phyloP scores from a whole-genome alignment of 148 eudicot genomes.

The Amaranthus palmeri region DNA sequence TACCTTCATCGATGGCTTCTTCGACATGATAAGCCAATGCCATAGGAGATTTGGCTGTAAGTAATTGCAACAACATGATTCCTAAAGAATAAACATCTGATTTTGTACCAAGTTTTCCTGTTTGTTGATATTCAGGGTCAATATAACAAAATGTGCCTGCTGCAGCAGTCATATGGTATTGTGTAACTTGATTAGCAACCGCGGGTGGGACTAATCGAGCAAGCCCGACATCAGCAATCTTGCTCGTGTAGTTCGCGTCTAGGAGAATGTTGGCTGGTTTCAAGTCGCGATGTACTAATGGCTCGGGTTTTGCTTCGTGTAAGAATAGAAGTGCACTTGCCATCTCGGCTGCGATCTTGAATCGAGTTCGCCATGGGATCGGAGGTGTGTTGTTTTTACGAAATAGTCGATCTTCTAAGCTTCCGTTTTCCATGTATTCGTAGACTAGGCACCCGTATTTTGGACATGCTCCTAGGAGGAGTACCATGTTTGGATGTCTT shows the following conservation, averaged over 20 bases:
- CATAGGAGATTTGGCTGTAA: slow-evolving; percentile 68
- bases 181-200: slow-evolving; percentile 44
- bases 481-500: slow-evolving; percentile 85
- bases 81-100: slow-evolving; percentile 83
- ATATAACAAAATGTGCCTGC: slow-evolving; percentile 92
- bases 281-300: slow-evolving; percentile 82
- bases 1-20: slow-evolving; percentile 46
- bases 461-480: slow-evolving; percentile 78
- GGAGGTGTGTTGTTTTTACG: slow-evolving; percentile 50
- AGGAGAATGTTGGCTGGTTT: slow-evolving; percentile 82
- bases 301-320: slow-evolving; percentile 68
- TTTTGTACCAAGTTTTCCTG: slow-evolving; percentile 61
- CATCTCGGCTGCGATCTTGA: slow-evolving; percentile 62
- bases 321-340: slow-evolving; percentile 64
- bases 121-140: slow-evolving; percentile 86
- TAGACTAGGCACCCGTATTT: slow-evolving; percentile 78
- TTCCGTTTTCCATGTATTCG: slow-evolving; percentile 76
- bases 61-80: slow-evolving; percentile 52
- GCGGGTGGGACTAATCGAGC: slow-evolving; percentile 64
- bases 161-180: slow-evolving; percentile 66
- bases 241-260: slow-evolving; percentile 56
- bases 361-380: slow-evolving; percentile 57
- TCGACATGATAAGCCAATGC: slow-evolving; percentile 56
- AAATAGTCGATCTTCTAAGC: slow-evolving; percentile 71
- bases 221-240: slow-evolving; percentile 78